Evolutionary conservation across 805 yeast species (phyloP), one percentile per base, ranked within the genome.

Genomic region (Saccharomyces jurei): DNA sequence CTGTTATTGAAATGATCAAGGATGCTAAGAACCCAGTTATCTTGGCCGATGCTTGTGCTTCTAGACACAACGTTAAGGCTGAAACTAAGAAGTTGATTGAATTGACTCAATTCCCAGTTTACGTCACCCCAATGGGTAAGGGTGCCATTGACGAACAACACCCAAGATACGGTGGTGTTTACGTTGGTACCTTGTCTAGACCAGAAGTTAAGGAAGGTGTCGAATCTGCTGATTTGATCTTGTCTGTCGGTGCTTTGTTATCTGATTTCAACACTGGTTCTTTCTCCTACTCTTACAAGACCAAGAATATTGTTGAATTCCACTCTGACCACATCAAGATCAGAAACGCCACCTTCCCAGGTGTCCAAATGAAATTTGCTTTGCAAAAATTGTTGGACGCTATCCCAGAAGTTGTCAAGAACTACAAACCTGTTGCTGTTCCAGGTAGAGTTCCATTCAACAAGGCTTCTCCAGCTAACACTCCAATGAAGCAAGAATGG

Each of bases 261-360:
- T 83, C 91, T 28, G 95, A 87, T 70, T 87, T 85, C 79, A 87
- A 86, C 75, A 87, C 95, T 41, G 91, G 92, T 59, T 83, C 92
- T 2, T 84, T 84, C 73, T 81, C 87, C 17, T 84, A 84, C 69
- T 76, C 80, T 44, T 82, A 82, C 72, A 78, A 80, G 65, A 81
- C 87, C 55, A 81, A 78, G 65, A 82, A 84, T 69, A 77, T 82
- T 58, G 77, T 83, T 56, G 86, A 83, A 71, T 79, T 84, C 76
- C 87, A 83, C 67, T 80, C 87, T 2, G 83, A 83, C 67, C 77
- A 79, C 71, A 80, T 82, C 61, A 83, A 83, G 69, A 77, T 83
- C 62, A 80, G 75, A 65, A 79, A 73, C 59, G 86, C 87, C 49
- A 75, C 78, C 22, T 84, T 78, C 76, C 82, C 83, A 50, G 84